These are phyloP conservation scores for Aspergillus carlsbadensis DNA, from an alignment of 495 filamentous ascomycete genomes.

Conservation along the genomic window DNA sequence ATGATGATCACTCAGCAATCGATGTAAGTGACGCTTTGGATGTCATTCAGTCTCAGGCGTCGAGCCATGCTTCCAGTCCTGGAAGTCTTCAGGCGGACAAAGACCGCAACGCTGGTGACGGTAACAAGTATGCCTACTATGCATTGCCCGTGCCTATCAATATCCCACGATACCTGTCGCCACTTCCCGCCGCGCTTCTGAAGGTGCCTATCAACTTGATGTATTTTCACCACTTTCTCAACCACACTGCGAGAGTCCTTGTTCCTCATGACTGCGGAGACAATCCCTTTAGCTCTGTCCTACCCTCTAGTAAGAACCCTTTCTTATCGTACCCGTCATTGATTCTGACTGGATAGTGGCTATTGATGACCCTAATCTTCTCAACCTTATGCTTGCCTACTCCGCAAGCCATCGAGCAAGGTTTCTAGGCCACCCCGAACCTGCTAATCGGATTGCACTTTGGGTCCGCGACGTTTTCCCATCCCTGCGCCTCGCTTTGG, in stretches of 20 bases:
- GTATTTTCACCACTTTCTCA: conserved; percentile 75
- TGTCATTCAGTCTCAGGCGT: conserved; percentile 20
- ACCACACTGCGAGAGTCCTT: conserved; percentile 72
- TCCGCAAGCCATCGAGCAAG: conserved; percentile 80
- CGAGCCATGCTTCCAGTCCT: conserved; percentile 14
- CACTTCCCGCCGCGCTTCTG: conserved; percentile 64
- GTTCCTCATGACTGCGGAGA: conserved; percentile 73
- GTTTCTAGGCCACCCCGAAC: conserved; percentile 71
- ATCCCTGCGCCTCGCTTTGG: conserved; percentile 65
- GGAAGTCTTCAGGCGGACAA: conserved; percentile 13
- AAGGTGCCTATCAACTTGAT: conserved; percentile 79
- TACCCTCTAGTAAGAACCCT: conserved; percentile 61
- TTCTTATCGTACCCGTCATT: neutral
- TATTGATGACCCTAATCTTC: conserved; percentile 62
- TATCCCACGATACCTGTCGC: conserved; percentile 64
- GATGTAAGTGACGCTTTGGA: conserved; percentile 43
- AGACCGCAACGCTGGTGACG: neutral
- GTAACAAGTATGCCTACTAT: conserved; percentile 53
- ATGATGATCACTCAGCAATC: conserved; percentile 63
- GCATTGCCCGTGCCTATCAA: conserved; percentile 63
- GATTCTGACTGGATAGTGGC: conserved; percentile 53
- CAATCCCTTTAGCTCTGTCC: conserved; percentile 71
- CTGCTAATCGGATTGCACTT: conserved; percentile 71
- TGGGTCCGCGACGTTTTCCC: conserved; percentile 82
- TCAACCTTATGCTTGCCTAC: conserved; percentile 78